Conservation (phyloP, 768 basidiomycete genomes). For the Hortiboletus campestris region DNA sequence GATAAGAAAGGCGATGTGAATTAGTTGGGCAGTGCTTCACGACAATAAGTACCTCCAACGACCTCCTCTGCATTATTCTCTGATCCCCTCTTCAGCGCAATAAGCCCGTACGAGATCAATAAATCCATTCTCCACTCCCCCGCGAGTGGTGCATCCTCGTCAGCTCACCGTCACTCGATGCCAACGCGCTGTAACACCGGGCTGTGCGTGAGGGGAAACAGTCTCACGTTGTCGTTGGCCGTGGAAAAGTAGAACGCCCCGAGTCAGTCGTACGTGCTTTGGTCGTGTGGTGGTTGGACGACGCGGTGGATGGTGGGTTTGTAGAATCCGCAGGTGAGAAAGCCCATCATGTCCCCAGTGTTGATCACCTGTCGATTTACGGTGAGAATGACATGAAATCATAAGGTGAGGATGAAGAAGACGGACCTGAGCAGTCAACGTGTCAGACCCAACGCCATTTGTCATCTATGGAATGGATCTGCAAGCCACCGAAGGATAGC, state of each 20-base stretch:
- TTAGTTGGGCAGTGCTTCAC: conserved; percentile 56
- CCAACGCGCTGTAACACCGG: conserved; percentile 47
- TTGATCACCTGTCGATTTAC: conserved; percentile 47
- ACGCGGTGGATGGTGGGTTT: conserved; percentile 60
- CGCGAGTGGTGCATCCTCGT: conserved; percentile 45
- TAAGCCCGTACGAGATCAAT: conserved; percentile 50
- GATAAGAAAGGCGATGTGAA: background rate
- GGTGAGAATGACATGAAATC: background rate
- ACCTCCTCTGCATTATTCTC: conserved; percentile 45
- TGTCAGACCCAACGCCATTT: conserved; percentile 60
- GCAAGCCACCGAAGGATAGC: conserved; percentile 47
- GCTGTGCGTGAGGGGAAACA: conserved; percentile 45
- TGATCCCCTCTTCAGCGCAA: conserved; percentile 36
- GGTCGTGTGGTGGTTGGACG: conserved; percentile 53
- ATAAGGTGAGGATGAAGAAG: background rate
- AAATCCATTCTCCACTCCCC: conserved; percentile 50
- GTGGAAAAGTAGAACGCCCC: conserved; percentile 57
- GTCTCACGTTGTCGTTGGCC: conserved; percentile 48
- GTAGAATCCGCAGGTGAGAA: conserved; percentile 58
- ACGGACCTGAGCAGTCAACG: conserved; percentile 49
- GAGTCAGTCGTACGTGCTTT: conserved; percentile 45
- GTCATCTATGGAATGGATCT: conserved; percentile 51
- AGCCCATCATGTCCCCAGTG: conserved; percentile 55
- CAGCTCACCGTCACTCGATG: conserved; percentile 34
- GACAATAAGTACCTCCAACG: conserved; percentile 43